Percentiles rank a stretch among this genome's conserved stretches.
These are phyloP conservation scores for Eutrema salsugineum DNA, from an alignment of 441 rosid species.

Conservation along the genomic window DNA sequence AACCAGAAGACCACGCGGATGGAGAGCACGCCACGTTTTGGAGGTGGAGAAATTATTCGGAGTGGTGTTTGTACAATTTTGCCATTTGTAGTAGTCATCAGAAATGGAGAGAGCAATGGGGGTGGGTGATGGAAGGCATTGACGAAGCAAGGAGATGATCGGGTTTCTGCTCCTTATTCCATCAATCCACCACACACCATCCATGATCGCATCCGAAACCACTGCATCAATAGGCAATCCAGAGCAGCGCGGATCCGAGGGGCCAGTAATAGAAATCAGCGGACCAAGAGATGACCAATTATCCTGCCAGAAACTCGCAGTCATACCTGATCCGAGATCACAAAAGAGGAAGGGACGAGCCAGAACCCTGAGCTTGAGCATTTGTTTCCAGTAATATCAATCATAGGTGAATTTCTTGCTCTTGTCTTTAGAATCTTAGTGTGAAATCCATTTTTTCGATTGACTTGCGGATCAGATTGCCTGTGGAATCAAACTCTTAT, in stretches of 20 bases:
- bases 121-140: neutral
- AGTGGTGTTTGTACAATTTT: no score
- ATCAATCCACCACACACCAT: neutral
- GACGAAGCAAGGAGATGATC: neutral
- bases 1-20: no score
- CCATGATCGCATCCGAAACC: neutral
- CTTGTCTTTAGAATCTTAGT: no score
- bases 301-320: neutral
- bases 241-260: accelerated
- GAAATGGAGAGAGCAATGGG: no score
- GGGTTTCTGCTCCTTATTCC: neutral
- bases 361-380: neutral
- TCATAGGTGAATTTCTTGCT: no score
- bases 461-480: no score
- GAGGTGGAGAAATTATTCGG: no score
- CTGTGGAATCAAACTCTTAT: no score
- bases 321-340: neutral
- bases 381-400: neutral
- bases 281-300: neutral
- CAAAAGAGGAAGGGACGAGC: neutral
- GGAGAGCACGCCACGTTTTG: no score
- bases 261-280: neutral
- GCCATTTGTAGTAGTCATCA: neutral
- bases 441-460: no score
- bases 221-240: neutral